Percentiles rank a stretch among this genome's conserved stretches.
Evolutionary conservation across 2,329 filamentous ascomycete genomes (phyloP).

Genomic region (Monilinia vaccinii-corymbosi): DNA sequence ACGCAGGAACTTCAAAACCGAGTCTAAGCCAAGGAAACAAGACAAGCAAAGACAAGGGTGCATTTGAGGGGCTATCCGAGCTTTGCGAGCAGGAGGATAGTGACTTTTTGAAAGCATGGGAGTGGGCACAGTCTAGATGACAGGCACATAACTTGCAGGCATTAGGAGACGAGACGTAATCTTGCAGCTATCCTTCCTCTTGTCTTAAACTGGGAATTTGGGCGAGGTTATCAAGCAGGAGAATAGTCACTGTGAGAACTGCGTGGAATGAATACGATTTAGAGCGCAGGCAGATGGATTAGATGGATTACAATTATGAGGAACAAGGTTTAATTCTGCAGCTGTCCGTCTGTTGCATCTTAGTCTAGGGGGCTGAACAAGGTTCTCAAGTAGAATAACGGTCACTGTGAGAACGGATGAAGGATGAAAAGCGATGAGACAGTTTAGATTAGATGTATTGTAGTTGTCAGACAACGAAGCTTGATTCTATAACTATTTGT

Average conservation of each 20-base stretch:
- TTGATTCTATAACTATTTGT: neutral
- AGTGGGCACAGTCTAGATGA: neutral
- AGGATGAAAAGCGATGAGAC: neutral
- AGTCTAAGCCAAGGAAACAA: neutral
- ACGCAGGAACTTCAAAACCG: neutral
- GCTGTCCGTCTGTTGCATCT: neutral
- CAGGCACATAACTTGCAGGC: too few species aligned
- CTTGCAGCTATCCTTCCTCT: neutral
- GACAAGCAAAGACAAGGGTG: neutral
- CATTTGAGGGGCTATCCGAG: neutral
- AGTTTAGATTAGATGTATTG: neutral
- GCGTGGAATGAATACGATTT: neutral
- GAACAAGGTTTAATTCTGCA: neutral
- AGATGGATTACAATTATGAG: neutral
- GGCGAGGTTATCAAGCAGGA: neutral
- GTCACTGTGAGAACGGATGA: neutral
- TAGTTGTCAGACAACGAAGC: neutral
- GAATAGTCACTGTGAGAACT: neutral
- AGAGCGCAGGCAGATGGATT: neutral
- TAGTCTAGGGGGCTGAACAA: neutral
- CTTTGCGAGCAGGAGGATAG: neutral
- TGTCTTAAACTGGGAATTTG: too few species aligned
- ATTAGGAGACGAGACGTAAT: neutral
- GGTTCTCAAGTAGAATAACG: neutral
- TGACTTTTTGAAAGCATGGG: neutral